A percentile compares a stretch with the other conserved stretches of the same genome.
Conservation (phyloP, 2,329 filamentous ascomycete species). For the Bipolaris oryzae region DNA sequence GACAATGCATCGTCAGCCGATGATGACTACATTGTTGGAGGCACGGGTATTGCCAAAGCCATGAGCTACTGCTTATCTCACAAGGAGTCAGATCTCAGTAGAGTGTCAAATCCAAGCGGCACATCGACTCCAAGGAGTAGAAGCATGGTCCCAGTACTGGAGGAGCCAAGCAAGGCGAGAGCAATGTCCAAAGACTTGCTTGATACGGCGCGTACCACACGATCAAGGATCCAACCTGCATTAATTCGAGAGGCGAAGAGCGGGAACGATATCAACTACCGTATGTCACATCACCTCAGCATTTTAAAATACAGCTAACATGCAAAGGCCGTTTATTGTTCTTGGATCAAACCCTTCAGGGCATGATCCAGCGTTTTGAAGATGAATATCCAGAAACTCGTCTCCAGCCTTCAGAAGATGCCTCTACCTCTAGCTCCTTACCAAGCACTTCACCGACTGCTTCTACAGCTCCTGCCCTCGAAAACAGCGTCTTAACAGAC, state of each 20-base stretch:
- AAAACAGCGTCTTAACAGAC: slow-evolving; percentile 35
- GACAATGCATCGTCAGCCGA: slow-evolving; percentile 75
- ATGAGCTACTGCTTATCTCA: slow-evolving; percentile 89
- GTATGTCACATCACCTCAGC: slow-evolving; percentile 58
- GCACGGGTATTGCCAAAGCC: slow-evolving; percentile 93
- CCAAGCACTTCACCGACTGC: slow-evolving; percentile 39
- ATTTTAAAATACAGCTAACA: slow-evolving; percentile 23
- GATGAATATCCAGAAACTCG: slow-evolving; percentile 94
- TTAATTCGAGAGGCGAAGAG: slow-evolving; percentile 74
- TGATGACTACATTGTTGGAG: slow-evolving; percentile 94
- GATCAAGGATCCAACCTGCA: slow-evolving; percentile 80
- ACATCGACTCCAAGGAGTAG: slow-evolving; percentile 59
- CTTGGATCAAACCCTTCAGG: slow-evolving; percentile 84
- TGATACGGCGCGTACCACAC: slow-evolving; percentile 86
- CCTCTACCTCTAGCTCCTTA: slow-evolving; percentile 40
- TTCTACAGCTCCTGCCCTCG: slow-evolving; percentile 37
- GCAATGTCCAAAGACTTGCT: slow-evolving; percentile 93
- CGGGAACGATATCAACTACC: slow-evolving; percentile 76
- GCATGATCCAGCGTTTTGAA: slow-evolving; percentile 94
- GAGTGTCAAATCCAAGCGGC: slow-evolving; percentile 54
- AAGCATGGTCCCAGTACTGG: slow-evolving; percentile 11
- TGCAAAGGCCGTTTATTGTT: slow-evolving; percentile 74
- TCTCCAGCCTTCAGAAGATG: slow-evolving; percentile 47
- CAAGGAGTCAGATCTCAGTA: slow-evolving; percentile 64
- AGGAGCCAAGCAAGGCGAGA: slow-evolving; percentile 51